A percentile compares a stretch with the other conserved stretches of the same genome.
Conservation (phyloP, 495 filamentous ascomycete species). For the Parathielavia appendiculata region DNA sequence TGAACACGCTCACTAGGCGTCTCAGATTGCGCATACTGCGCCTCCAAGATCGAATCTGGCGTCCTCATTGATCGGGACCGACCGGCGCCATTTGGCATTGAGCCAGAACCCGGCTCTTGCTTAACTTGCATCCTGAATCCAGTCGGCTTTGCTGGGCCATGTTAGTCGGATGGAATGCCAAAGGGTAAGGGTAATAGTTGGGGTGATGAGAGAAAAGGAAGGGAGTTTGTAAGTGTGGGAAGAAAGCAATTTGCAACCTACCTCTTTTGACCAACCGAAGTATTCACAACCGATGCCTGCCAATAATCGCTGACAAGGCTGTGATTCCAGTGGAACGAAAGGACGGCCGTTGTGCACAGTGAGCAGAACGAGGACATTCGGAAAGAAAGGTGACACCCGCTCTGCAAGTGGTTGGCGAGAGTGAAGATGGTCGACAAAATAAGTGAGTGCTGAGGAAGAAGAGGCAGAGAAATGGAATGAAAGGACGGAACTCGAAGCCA, state of each 20-base stretch:
- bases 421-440: neutral
- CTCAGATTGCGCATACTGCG: neutral
- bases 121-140: neutral
- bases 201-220: neutral
- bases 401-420: neutral
- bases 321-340: neutral
- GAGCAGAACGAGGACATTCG: neutral
- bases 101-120: conserved; percentile 5
- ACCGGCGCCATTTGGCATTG: neutral
- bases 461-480: neutral
- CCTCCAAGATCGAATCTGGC: neutral
- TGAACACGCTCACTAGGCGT: conserved; percentile 12
- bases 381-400: neutral
- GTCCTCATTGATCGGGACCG: neutral
- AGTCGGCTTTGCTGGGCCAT: no score
- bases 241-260: no score
- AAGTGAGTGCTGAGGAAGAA: neutral
- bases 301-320: neutral
- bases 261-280: no score
- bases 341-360: no score
- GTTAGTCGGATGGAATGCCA: neutral
- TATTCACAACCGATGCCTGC: no score
- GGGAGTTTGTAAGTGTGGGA: no score
- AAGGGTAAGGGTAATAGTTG: neutral
- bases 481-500: neutral